phyloP scores from a whole-genome alignment of 345 rosid species.

The Populus euphratica region DNA sequence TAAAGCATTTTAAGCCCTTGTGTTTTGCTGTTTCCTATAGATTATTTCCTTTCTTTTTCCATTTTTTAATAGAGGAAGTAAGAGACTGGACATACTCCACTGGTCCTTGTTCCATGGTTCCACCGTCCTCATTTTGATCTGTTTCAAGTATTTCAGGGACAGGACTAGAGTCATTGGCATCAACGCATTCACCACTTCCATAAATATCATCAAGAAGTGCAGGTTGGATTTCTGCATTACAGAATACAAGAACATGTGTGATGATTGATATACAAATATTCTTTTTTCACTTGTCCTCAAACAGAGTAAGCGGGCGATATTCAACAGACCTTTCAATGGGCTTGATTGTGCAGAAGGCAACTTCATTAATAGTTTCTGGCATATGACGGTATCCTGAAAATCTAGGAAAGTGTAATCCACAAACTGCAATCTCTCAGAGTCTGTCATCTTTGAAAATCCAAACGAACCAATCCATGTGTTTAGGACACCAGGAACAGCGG shows the following conservation, averaged over 20 bases:
- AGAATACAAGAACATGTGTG: slow-evolving; percentile 3
- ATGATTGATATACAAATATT: not conserved
- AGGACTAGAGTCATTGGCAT: slow-evolving; percentile 35
- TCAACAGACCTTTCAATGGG: slow-evolving; percentile 26
- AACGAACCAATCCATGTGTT: slow-evolving; percentile 70
- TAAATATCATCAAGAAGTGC: slow-evolving; percentile 17
- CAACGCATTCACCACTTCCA: slow-evolving; percentile 22
- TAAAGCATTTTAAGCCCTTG: not conserved
- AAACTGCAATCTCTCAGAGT: slow-evolving; percentile 46
- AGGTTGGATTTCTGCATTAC: slow-evolving; percentile 34
- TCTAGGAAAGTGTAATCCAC: slow-evolving; percentile 55
- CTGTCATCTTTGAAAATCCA: slow-evolving; percentile 63
- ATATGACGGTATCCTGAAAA: slow-evolving; percentile 64
- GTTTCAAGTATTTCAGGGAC: slow-evolving; percentile 37
- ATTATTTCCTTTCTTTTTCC: not conserved
- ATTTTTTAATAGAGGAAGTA: slow-evolving; percentile 1
- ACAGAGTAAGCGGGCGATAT: not conserved
- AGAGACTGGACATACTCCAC: slow-evolving; percentile 42
- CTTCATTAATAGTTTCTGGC: slow-evolving; percentile 50
- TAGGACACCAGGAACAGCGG: slow-evolving; percentile 63
- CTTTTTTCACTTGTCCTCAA: not conserved
- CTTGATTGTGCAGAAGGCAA: slow-evolving; percentile 24
- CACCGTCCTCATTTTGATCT: slow-evolving; percentile 28
- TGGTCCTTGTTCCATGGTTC: slow-evolving; percentile 24
- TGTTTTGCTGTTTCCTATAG: not conserved